Conservation (phyloP, 2,329 filamentous ascomycete genomes). For the Stachybotrys chartarum region DNA sequence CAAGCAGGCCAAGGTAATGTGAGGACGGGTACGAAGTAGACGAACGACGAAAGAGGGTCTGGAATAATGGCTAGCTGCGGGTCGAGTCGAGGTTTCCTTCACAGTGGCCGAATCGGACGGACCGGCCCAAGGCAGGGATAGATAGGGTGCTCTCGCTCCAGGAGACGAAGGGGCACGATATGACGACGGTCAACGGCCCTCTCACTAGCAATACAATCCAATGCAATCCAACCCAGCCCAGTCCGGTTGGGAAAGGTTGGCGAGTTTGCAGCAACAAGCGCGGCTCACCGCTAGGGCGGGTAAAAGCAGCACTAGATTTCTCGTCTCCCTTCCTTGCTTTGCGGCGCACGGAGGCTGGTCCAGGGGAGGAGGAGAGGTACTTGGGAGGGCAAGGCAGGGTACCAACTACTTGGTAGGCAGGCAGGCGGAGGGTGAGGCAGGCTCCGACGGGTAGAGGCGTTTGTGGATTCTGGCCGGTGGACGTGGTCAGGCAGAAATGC, state of each 20-base stretch:
- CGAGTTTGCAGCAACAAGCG: not conserved
- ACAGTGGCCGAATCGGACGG: not conserved
- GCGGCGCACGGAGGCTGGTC: not conserved
- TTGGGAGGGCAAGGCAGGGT: not conserved
- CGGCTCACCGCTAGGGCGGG: conserved; percentile 4
- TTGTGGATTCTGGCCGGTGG: conserved; percentile 12
- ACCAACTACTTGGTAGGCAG: not conserved
- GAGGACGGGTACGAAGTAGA: not conserved
- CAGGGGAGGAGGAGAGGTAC: conserved; percentile 6
- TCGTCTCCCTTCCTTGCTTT: conserved; percentile 9
- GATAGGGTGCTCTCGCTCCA: not conserved
- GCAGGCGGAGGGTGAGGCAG: conserved; percentile 7
- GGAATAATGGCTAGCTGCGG: not conserved
- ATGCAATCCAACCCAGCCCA: not conserved
- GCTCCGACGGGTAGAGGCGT: conserved; percentile 9
- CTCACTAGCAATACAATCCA: not conserved
- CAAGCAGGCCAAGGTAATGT: not conserved
- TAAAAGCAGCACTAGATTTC: conserved; percentile 28
- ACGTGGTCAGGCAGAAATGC: conserved; percentile 22
- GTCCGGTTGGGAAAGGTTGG: not conserved
- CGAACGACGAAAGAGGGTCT: not conserved
- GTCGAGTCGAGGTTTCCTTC: not conserved
- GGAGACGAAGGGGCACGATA: not conserved
- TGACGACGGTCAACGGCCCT: not conserved
- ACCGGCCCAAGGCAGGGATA: not conserved